Evolutionary conservation across 2,329 filamentous ascomycete species (phyloP).

Genomic region (Talaromyces sp.): DNA sequence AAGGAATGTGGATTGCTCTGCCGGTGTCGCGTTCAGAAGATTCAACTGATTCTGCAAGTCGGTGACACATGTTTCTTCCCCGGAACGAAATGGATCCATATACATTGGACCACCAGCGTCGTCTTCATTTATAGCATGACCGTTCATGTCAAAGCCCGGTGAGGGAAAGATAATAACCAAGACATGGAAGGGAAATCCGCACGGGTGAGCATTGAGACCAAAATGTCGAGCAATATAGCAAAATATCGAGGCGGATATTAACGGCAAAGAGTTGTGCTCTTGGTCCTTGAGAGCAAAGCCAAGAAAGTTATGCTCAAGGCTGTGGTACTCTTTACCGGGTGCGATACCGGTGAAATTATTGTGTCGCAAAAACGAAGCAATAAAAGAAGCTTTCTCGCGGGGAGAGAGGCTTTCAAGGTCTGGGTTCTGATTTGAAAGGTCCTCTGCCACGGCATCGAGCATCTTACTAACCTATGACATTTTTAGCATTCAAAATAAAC

Average conservation of each 20-base stretch:
- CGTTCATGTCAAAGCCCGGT: constrained; percentile 57
- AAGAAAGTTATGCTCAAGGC: constrained; percentile 81
- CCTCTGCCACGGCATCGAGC: constrained; percentile 58
- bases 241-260: constrained; percentile 83
- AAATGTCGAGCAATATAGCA: constrained; percentile 71
- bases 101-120: constrained; percentile 58
- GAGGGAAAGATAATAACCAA: constrained; percentile 69
- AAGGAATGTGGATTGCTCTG: constrained; percentile 49
- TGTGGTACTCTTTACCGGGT: constrained; percentile 66
- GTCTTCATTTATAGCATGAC: constrained; percentile 19
- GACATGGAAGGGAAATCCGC: constrained; percentile 78
- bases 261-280: constrained; percentile 72
- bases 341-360: constrained; percentile 66
- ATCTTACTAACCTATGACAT: constrained; percentile 53
- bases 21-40: constrained; percentile 41
- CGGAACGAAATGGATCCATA: constrained; percentile 72
- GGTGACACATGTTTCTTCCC: constrained; percentile 58
- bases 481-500: constrained; percentile 10
- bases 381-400: constrained; percentile 60
- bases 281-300: constrained; percentile 70
- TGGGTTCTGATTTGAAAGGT: constrained; percentile 51
- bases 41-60: constrained; percentile 58
- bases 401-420: constrained; percentile 54
- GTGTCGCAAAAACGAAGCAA: constrained; percentile 64
- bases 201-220: constrained; percentile 70